Conservation (phyloP, 441 rosid species). For the Adansonia gregorii region DNA sequence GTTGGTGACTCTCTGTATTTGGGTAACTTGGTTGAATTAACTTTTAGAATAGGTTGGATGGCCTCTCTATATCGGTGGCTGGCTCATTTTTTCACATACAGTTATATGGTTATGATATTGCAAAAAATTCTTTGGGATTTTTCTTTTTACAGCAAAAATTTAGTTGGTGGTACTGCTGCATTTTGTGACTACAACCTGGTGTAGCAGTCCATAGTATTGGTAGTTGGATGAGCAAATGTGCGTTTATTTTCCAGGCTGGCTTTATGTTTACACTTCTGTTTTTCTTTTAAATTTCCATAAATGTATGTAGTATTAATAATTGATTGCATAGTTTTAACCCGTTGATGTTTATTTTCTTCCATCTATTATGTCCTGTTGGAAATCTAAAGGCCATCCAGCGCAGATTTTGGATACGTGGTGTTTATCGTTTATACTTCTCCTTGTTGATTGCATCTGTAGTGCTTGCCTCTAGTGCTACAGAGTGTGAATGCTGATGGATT, state of each 20-base stretch:
- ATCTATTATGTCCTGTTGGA: constrained; percentile 14
- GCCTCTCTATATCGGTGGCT: neutral
- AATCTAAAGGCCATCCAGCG: neutral
- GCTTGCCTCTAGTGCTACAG: neutral
- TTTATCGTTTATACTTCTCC: neutral
- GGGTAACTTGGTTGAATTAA: constrained; percentile 32
- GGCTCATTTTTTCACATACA: constrained; percentile 23
- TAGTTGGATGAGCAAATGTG: neutral
- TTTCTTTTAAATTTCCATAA: neutral
- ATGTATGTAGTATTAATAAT: neutral
- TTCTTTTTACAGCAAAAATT: neutral
- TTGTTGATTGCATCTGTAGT: neutral
- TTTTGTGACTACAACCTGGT: constrained; percentile 16
- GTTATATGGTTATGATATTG: neutral
- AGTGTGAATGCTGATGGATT: constrained; percentile 23
- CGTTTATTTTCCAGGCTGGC: constrained; percentile 10
- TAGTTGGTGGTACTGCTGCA: neutral
- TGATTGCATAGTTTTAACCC: neutral
- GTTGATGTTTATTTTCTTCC: neutral
- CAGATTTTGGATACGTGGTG: constrained; percentile 9
- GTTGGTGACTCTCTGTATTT: constrained; percentile 20
- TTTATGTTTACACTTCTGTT: neutral
- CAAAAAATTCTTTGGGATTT: neutral
- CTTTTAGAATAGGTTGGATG: constrained; percentile 22
- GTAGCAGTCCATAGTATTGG: neutral